phyloP scores from a whole-genome alignment of 108 stramenopile genomes.

The Cyclostephanos invisitatus region DNA sequence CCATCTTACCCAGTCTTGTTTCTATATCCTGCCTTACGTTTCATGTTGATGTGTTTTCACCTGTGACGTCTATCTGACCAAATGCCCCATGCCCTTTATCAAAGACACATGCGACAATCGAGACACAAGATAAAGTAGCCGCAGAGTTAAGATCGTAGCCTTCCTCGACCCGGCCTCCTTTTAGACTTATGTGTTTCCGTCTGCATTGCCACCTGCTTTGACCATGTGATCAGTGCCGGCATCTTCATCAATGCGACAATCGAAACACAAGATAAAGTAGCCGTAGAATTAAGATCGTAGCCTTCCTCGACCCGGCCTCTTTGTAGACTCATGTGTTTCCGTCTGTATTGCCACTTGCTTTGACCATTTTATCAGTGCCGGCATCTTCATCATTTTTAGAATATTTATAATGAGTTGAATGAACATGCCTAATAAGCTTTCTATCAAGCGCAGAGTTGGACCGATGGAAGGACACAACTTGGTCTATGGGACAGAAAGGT shows the following conservation, averaged over 20 bases:
- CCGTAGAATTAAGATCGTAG: background rate
- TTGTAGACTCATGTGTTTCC: background rate
- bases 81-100: background rate
- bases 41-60: background rate
- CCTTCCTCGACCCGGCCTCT: background rate
- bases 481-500: constrained; percentile 5
- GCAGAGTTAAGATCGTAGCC: background rate
- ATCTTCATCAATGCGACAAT: background rate
- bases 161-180: background rate
- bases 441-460: constrained; percentile 33
- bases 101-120: too few species aligned
- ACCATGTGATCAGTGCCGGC: too few species aligned
- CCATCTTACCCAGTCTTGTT: too few species aligned
- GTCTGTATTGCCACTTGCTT: too few species aligned
- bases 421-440: constrained; percentile 40
- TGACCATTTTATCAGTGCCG: too few species aligned
- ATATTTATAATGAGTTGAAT: constrained; percentile 19
- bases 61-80: background rate
- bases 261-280: too few species aligned
- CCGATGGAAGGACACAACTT: constrained; percentile 4
- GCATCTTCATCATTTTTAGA: background rate
- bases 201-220: too few species aligned
- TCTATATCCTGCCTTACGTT: background rate
- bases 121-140: too few species aligned
- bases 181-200: background rate